Evolutionary conservation across 352 stramenopile genomes (phyloP), one percentile per base, ranked within the genome.

Genomic region (Phytophthora tentaculata): DNA sequence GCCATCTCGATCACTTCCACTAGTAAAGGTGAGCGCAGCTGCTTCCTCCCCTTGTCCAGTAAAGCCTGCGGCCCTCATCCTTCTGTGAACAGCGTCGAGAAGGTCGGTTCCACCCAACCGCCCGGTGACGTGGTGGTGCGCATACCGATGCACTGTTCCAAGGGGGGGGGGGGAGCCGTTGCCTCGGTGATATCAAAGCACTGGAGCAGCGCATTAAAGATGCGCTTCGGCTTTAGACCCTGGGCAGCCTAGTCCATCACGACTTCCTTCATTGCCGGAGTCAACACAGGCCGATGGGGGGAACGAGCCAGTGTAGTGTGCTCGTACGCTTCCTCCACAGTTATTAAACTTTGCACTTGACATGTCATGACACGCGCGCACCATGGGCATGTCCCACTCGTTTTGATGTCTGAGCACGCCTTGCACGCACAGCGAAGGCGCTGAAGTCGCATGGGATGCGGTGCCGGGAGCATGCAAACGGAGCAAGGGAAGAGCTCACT

Each of bases 221-320:
- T 73, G 5, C 53, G 53, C 17, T 60, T 72, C 0, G 57, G 52
- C 17, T 67, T 67, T 0, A 72, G 22, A 0, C 57, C 64, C 32
- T 68, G 59, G 2, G 4, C 1, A 28, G 28, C 28, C 53, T 58
- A 64, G 2, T 64, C 47, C 22, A 20, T 29, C 8, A 61, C 59
- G 0, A 64, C 41, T 7, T 32, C n/a, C 17, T 45, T 48, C 17
- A 48, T 48, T 14, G n/a, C 14, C 41, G 5, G 17, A 22, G n/a
- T 24, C 41, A 23, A n/a, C 41, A 48, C 41, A 48, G 14, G 41
- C 41, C 17, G 41, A n/a, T 24, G 41, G n/a, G 41, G n/a, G 6
- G 32, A 5, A 14, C n/a, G 41, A 48, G 17, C n/a, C 5, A 17
- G n/a, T 8, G 41, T 48, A 14, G 19, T 17, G 41, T 48, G 41